Evolutionary conservation across 2,329 filamentous ascomycete species (phyloP).

Genomic region (Talaromyces sp.): DNA sequence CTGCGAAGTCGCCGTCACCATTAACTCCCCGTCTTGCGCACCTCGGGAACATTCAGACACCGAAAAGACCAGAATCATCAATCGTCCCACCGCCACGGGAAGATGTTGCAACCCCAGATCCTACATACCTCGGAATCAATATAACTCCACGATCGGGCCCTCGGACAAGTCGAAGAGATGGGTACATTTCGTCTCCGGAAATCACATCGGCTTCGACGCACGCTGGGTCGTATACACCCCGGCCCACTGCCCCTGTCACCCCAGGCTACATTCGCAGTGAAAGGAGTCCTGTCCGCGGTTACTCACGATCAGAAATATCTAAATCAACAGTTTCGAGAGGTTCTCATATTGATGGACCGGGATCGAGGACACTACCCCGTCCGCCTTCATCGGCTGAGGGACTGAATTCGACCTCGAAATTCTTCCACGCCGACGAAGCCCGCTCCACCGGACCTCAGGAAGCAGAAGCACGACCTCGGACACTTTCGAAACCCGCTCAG

Average conservation of each 20-base stretch:
- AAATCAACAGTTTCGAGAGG: slow-evolving; percentile 37
- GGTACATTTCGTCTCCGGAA: slow-evolving; percentile 62
- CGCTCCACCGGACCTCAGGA: slow-evolving; percentile 47
- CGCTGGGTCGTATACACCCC: slow-evolving; percentile 28
- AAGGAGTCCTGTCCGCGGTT: slow-evolving; percentile 34
- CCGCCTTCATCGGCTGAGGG: slow-evolving; percentile 35
- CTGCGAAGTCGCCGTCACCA: slow-evolving; percentile 46
- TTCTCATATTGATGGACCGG: slow-evolving; percentile 34
- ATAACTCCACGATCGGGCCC: slow-evolving; percentile 75
- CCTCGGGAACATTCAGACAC: slow-evolving; percentile 29
- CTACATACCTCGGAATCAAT: slow-evolving; percentile 61
- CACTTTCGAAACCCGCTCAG: slow-evolving; percentile 25
- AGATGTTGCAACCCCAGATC: slow-evolving; percentile 52
- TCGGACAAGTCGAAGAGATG: slow-evolving; percentile 68
- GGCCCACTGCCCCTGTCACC: slow-evolving; percentile 27
- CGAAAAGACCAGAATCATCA: slow-evolving; percentile 33
- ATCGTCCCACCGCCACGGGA: slow-evolving; percentile 44
- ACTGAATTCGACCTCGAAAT: slow-evolving; percentile 56
- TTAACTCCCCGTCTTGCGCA: slow-evolving; percentile 59
- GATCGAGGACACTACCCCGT: slow-evolving; percentile 25
- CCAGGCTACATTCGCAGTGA: slow-evolving; percentile 28
- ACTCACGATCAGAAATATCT: slow-evolving; percentile 28
- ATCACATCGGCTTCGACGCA: slow-evolving; percentile 40
- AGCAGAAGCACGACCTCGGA: slow-evolving; percentile 27
- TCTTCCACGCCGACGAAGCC: slow-evolving; percentile 87